Percentiles rank a stretch among this genome's conserved stretches.
phyloP scores from a whole-genome alignment of 768 basidiomycete genomes.

The Russula vinacea region DNA sequence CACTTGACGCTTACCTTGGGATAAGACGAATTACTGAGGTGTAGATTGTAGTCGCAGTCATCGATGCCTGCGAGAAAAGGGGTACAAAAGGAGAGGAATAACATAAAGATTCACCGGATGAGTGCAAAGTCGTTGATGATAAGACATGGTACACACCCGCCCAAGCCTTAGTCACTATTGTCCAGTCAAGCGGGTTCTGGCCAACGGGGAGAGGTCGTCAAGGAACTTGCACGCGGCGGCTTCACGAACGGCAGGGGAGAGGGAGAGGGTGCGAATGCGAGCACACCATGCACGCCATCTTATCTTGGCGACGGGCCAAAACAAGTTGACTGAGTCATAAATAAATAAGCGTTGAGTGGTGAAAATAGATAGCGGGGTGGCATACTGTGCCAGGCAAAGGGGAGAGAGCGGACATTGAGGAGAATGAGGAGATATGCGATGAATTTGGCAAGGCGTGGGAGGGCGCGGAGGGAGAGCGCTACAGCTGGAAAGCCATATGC shows the following conservation, averaged over 20 bases:
- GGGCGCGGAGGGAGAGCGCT: constrained; percentile 3
- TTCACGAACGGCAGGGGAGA: constrained; percentile 12
- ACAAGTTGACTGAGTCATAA: constrained; percentile 15
- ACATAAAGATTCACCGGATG: too few species aligned
- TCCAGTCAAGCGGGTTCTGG: constrained; percentile 31
- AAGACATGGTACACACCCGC: constrained; percentile 24
- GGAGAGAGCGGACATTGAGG: constrained; percentile 15
- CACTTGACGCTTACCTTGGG: constrained; percentile 52
- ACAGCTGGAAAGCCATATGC: background rate
- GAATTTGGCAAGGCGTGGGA: constrained; percentile 20
- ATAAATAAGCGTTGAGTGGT: background rate
- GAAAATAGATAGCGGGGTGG: background rate
- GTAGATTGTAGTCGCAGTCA: constrained; percentile 69
- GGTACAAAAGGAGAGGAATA: background rate
- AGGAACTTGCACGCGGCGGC: constrained; percentile 11
- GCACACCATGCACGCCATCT: constrained; percentile 8
- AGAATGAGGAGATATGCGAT: constrained; percentile 12
- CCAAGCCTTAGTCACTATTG: constrained; percentile 26
- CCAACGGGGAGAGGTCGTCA: constrained; percentile 29
- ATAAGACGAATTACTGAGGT: constrained; percentile 80
- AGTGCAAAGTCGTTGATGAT: background rate
- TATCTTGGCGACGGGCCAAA: constrained; percentile 16
- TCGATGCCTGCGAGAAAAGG: constrained; percentile 51
- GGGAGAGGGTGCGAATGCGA: constrained; percentile 14
- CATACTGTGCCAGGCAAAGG: constrained; percentile 30